A percentile compares a stretch with the other conserved stretches of the same genome.
Evolutionary conservation across 2,329 filamentous ascomycete genomes (phyloP).

Genomic region (Incumbomyces lentus): DNA sequence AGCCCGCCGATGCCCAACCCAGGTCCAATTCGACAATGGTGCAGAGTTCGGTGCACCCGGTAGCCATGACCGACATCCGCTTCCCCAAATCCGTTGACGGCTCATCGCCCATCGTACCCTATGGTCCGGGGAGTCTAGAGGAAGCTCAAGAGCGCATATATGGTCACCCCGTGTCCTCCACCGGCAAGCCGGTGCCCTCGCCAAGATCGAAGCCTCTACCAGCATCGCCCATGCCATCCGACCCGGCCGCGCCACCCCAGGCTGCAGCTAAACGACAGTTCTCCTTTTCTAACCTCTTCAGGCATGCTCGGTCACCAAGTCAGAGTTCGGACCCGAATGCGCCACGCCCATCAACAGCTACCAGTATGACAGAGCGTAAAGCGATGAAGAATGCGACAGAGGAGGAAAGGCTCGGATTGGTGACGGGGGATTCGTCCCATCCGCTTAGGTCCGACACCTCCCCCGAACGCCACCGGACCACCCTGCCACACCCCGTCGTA

Average conservation of each 20-base stretch:
- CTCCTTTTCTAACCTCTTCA: conserved; percentile 81
- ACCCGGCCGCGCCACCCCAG: conserved; percentile 10
- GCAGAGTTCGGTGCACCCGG: conserved; percentile 50
- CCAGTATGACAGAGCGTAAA: conserved; percentile 18
- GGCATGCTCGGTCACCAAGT: conserved; percentile 28
- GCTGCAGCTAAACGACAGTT: conserved; percentile 61
- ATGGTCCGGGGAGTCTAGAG: conserved; percentile 22
- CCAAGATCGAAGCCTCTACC: conserved; percentile 20
- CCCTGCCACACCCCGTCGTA: not conserved
- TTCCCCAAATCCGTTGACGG: conserved; percentile 42
- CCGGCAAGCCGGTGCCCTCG: conserved; percentile 19
- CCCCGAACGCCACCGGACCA: conserved; percentile 9
- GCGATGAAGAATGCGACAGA: conserved; percentile 53
- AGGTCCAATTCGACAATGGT: conserved; percentile 27
- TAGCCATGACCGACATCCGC: conserved; percentile 52
- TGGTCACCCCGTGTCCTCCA: conserved; percentile 37
- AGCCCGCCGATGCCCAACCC: conserved; percentile 25
- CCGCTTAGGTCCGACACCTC: conserved; percentile 12
- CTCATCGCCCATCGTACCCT: conserved; percentile 21
- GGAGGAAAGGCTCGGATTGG: conserved; percentile 71
- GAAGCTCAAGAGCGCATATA: conserved; percentile 38
- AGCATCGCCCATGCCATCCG: conserved; percentile 13
- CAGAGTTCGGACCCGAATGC: conserved; percentile 22
- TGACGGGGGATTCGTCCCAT: conserved; percentile 55
- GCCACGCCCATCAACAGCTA: conserved; percentile 16